Evolutionary conservation across 495 filamentous ascomycete species (phyloP), one percentile per base, ranked within the genome.

Genomic region (Acidiella bohemica): DNA sequence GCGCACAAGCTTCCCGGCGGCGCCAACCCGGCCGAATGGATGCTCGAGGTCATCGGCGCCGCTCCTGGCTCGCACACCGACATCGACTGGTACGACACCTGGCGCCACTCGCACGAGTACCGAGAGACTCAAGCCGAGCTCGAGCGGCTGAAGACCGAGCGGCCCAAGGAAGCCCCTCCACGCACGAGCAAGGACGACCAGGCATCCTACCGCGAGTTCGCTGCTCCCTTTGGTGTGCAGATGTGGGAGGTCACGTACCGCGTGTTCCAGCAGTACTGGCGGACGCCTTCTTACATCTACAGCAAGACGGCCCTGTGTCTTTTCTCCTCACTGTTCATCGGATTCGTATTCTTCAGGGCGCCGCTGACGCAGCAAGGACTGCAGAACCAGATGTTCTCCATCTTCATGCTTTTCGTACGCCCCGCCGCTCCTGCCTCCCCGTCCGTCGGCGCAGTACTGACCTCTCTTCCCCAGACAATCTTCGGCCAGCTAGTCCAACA

Each of bases 11-110:
- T 85, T 59, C 80, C 81, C 2, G 46, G 54, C 2, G 76, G 80
- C 12, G 80, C 83, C n/a, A 95, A 82, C 61, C 85, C 85, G 20
- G 88, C 88, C 14, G 88, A 96, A 61, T 93, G 83, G 82, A 94
- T 96, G 83, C 67, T 96, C 25, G 85, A 93, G 54, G 78, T 84
- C 34, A 93, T 88, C 53, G 88, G 87, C 45, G 85, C 84, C 19
- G 86, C 87, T 1, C 86, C 87, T n/a, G 84, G 83, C 18, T 77
- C 74, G 14, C 55, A 67, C 40, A 76, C 75, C 14, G 71, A 82
- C 24, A 72, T 80, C 40, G 84, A 96, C 57, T 96, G 88, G 88
- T 71, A 74, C 52, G 57, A 78, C 36, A 66, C 77, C 11, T 96
- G 87, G 87, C 75, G 76, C 21, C 68, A 81, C 9, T 82, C 76